These are phyloP conservation scores for Talaromyces liani DNA, from an alignment of 495 filamentous ascomycete genomes.

Conservation along the genomic window DNA sequence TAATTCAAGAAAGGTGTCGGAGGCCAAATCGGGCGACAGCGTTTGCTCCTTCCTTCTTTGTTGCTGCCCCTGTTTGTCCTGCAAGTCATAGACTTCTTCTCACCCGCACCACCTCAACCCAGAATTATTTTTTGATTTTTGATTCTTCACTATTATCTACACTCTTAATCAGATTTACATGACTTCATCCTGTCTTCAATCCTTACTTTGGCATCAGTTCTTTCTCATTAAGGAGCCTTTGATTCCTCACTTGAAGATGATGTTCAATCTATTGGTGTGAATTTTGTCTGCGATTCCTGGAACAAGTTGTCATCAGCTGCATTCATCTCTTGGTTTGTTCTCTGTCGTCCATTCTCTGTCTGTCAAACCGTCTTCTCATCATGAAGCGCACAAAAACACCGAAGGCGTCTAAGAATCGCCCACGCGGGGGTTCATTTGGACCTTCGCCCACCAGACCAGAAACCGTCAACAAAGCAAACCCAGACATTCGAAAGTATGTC, in stretches of 20 bases:
- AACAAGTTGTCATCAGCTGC: neutral
- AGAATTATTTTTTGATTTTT: neutral
- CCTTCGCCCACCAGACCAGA: neutral
- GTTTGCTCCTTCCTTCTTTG: conserved; percentile 2
- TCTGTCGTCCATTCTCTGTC: neutral
- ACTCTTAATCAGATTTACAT: neutral
- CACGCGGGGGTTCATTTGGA: neutral
- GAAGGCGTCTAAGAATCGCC: neutral
- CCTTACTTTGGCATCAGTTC: neutral
- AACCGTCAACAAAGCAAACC: conserved; percentile 12
- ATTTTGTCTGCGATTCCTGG: neutral
- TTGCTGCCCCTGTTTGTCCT: neutral
- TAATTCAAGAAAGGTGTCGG: neutral
- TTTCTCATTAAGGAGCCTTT: neutral
- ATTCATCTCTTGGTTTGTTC: neutral
- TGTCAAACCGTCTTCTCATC: neutral
- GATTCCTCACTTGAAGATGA: neutral
- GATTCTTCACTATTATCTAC: neutral
- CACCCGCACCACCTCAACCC: neutral
- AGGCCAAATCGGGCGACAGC: neutral
- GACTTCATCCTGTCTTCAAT: neutral
- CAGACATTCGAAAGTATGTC: conserved; percentile 32
- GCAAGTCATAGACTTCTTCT: neutral
- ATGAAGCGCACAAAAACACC: neutral
- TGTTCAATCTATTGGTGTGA: neutral